These are phyloP conservation scores for Jacaranda copaia DNA, from an alignment of 257 asterid genomes.

Conservation along the genomic window DNA sequence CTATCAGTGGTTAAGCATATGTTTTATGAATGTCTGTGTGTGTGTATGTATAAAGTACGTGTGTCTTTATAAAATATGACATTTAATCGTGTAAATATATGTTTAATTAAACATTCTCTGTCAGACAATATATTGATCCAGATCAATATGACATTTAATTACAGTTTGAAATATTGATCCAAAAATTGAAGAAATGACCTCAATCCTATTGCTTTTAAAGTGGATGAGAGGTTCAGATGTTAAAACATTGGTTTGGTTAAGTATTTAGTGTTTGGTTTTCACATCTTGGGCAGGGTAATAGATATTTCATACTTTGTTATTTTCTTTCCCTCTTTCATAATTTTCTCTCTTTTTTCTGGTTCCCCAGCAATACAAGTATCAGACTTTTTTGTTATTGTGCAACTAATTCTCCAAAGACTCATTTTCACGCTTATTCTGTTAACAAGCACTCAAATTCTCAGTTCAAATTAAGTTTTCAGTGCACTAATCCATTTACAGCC, in stretches of 20 bases:
- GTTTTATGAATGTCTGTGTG: too few relatives aligned
- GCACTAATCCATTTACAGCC: slow-evolving; percentile 3
- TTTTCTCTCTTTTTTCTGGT: neutral
- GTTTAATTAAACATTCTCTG: neutral
- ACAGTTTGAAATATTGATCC: slow-evolving; percentile 14
- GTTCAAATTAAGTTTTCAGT: neutral
- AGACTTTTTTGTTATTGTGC: neutral
- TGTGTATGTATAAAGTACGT: too few relatives aligned
- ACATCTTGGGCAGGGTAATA: neutral
- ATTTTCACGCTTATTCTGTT: neutral
- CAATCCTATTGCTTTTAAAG: neutral
- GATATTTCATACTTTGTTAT: neutral
- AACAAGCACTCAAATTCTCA: slow-evolving; percentile 5
- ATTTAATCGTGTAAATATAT: neutral
- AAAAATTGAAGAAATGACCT: neutral
- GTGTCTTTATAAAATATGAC: too few relatives aligned
- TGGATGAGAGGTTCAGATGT: neutral
- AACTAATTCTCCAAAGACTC: slow-evolving; percentile 15
- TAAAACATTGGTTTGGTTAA: neutral
- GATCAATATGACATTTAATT: neutral
- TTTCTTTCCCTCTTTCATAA: neutral
- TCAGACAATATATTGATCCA: neutral
- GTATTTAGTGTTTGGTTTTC: neutral
- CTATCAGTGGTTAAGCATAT: too few relatives aligned
- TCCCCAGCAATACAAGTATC: neutral